phyloP scores from a whole-genome alignment of 2,329 filamentous ascomycete genomes.

The Aspergillus pseudonomiae region DNA sequence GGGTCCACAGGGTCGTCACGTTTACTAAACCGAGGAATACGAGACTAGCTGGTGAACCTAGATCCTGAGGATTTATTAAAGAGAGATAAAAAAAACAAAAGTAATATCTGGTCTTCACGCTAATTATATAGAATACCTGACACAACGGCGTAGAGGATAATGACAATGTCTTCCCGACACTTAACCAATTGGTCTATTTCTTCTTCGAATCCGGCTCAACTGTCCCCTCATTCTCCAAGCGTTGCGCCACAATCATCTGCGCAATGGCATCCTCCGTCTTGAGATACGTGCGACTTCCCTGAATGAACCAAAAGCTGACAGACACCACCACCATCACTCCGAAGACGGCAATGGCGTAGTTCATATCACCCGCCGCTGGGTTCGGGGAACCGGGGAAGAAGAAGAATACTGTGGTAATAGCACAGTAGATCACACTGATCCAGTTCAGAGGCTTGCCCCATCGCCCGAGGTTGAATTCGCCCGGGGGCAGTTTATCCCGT shows the following conservation, averaged over 20 bases:
- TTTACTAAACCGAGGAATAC: no score
- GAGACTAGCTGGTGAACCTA: background rate
- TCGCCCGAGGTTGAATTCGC: constrained; percentile 49
- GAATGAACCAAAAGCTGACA: constrained; percentile 54
- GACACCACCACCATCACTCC: constrained; percentile 58
- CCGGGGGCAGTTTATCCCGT: constrained; percentile 56
- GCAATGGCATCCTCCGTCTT: constrained; percentile 32
- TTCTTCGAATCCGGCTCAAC: background rate
- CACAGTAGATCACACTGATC: constrained; percentile 57
- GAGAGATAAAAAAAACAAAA: background rate
- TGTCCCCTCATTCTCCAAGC: constrained; percentile 19
- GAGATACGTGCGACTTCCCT: constrained; percentile 47
- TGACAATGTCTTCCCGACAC: background rate
- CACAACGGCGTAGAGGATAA: background rate
- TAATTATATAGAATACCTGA: background rate
- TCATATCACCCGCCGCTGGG: constrained; percentile 55
- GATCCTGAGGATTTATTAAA: background rate
- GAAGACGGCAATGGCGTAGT: constrained; percentile 61
- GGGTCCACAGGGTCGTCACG: no score
- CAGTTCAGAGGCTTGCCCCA: constrained; percentile 49
- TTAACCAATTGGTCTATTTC: background rate
- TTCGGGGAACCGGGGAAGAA: constrained; percentile 55
- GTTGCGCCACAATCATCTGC: constrained; percentile 29
- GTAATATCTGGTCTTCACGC: background rate
- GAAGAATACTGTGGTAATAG: constrained; percentile 58